Conservation (phyloP, 176 grass and related monocot species). For the Aegilops umbellulata region DNA sequence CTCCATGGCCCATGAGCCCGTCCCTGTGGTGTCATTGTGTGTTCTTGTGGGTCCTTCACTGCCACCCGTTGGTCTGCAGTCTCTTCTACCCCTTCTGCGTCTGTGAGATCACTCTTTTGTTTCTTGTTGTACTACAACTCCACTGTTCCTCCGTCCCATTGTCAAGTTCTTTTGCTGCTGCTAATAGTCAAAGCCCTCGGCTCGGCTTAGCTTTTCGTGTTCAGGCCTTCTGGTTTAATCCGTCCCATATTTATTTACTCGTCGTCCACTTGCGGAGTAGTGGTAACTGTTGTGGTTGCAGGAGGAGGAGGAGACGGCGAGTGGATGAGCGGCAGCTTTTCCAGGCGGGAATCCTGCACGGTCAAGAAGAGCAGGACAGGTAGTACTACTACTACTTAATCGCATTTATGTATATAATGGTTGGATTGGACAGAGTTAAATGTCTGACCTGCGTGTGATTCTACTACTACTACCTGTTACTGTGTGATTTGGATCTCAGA, state of each 20-base stretch:
- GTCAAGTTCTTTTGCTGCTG: constrained; percentile 34
- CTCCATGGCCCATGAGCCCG: not conserved
- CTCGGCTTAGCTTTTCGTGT: not conserved
- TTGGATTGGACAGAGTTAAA: too few species aligned
- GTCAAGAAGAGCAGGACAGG: constrained; percentile 74
- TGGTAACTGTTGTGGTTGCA: not conserved
- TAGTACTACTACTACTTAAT: too few species aligned
- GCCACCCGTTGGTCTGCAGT: too few species aligned
- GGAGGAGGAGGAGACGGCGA: constrained; percentile 64
- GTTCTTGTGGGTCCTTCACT: constrained; percentile 24
- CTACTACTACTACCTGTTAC: too few species aligned
- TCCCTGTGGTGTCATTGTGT: not conserved
- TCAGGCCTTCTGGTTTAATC: too few species aligned
- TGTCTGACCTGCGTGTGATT: too few species aligned
- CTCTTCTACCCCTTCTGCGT: constrained; percentile 27
- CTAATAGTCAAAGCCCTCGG: constrained; percentile 26
- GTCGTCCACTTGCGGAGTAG: too few species aligned
- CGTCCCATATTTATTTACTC: too few species aligned
- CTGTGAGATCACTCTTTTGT: constrained; percentile 43
- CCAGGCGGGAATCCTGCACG: constrained; percentile 65
- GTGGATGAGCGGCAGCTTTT: constrained; percentile 64
- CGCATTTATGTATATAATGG: too few species aligned
- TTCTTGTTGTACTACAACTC: not conserved
- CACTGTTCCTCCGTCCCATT: constrained; percentile 25
- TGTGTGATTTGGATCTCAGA: too few species aligned